Conservation (phyloP, 2,329 filamentous ascomycete genomes). For the Colletotrichum lindemuthianum region DNA sequence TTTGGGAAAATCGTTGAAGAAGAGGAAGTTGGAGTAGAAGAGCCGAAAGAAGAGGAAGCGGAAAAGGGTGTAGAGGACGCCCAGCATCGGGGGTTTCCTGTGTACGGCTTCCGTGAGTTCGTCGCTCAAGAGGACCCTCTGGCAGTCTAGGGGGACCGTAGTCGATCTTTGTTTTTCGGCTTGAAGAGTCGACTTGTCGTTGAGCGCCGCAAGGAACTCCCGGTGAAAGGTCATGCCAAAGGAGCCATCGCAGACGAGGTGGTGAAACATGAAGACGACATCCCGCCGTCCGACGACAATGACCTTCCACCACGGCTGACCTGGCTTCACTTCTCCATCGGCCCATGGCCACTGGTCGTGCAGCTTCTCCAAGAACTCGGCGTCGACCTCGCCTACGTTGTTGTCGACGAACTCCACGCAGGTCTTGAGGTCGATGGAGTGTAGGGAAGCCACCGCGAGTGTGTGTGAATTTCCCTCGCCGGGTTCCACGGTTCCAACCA, state of each 20-base stretch:
- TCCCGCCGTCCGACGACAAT: conserved; percentile 23
- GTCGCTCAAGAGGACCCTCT: conserved; percentile 8
- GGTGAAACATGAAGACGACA: conserved; percentile 27
- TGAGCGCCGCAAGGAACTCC: conserved; percentile 25
- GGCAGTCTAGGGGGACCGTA: conserved; percentile 4
- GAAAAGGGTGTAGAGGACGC: conserved; percentile 25
- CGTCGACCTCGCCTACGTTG: conserved; percentile 1
- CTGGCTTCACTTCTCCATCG: conserved; percentile 9
- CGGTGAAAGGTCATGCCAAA: conserved; percentile 33
- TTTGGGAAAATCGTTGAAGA: conserved; percentile 25
- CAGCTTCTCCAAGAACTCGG: conserved; percentile 3
- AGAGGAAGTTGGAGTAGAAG: conserved; percentile 31
- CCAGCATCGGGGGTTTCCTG: conserved; percentile 21
- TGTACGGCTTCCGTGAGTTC: conserved; percentile 2
- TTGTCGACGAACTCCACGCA: conserved; percentile 32
- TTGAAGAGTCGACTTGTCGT: background rate
- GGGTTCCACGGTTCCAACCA: conserved; percentile 32
- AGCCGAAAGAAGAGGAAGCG: conserved; percentile 23
- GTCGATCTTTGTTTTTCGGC: background rate
- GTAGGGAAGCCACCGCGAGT: conserved; percentile 17
- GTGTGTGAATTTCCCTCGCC: conserved; percentile 15
- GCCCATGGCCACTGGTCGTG: conserved; percentile 28
- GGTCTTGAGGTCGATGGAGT: conserved; percentile 19
- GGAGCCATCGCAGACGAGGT: conserved; percentile 29
- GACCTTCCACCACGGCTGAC: conserved; percentile 32